These are phyloP conservation scores for Gossypium armourianum DNA, from an alignment of 441 rosid species.

Conservation along the genomic window DNA sequence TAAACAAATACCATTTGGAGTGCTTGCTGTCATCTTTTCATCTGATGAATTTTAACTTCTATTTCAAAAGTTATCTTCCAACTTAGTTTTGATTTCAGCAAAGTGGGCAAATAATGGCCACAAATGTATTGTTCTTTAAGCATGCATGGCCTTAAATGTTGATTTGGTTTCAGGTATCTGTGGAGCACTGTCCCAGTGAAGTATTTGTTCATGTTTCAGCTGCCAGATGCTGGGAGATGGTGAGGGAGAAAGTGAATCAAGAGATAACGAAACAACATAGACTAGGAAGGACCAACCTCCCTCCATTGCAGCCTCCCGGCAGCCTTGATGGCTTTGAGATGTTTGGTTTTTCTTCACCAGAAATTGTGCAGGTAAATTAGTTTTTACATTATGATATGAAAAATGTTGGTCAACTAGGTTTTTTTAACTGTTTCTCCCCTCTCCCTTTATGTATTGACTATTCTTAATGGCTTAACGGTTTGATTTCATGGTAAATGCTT, in stretches of 20 bases:
- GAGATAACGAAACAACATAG: slow-evolving; percentile 82
- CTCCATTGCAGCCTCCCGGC: slow-evolving; percentile 89
- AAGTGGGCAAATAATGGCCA: neutral
- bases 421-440: neutral
- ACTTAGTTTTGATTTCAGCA: neutral
- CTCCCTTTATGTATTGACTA: neutral
- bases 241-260: slow-evolving; percentile 78
- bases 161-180: slow-evolving; percentile 51
- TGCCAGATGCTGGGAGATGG: slow-evolving; percentile 95
- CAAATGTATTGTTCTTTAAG: neutral
- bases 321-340: slow-evolving; percentile 93
- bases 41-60: neutral
- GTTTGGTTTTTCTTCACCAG: slow-evolving; percentile 92
- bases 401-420: neutral
- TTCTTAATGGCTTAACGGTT: neutral
- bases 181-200: slow-evolving; percentile 71
- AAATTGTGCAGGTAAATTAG: slow-evolving; percentile 71
- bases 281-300: slow-evolving; percentile 62
- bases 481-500: neutral
- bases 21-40: neutral
- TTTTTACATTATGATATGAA: neutral
- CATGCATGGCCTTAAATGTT: slow-evolving; percentile 4
- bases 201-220: slow-evolving; percentile 77
- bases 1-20: neutral
- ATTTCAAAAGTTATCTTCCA: neutral